phyloP scores from a whole-genome alignment of 1,139 yeast species.

The Suhomyces anneliseae region DNA sequence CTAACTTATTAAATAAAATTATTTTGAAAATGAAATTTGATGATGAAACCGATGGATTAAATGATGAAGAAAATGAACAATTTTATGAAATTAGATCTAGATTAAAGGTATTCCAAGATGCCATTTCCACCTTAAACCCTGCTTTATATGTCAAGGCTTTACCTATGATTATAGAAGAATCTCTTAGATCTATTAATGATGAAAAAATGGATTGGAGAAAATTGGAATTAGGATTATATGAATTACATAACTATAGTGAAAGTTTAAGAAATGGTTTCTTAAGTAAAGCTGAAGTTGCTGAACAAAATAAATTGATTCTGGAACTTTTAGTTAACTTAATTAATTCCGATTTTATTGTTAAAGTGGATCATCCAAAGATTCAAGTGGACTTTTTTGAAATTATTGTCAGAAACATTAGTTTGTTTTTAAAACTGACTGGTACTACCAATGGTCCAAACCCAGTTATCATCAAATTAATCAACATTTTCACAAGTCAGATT shows the following conservation, averaged over 20 bases:
- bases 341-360: constrained; percentile 50
- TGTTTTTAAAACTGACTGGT: constrained; percentile 44
- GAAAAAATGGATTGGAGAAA: constrained; percentile 63
- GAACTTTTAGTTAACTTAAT: constrained; percentile 66
- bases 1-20: constrained; percentile 64
- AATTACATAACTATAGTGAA: constrained; percentile 77
- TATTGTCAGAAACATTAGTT: constrained; percentile 73
- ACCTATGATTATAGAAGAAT: constrained; percentile 62
- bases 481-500: constrained; percentile 73
- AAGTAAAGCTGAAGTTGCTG: constrained; percentile 58
- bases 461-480: constrained; percentile 65
- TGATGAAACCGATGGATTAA: constrained; percentile 62
- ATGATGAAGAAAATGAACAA: constrained; percentile 67
- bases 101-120: constrained; percentile 79
- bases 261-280: constrained; percentile 70
- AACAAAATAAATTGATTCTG: constrained; percentile 55
- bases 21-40: constrained; percentile 80
- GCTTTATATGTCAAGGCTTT: constrained; percentile 70
- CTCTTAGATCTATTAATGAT: constrained; percentile 40
- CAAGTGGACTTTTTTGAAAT: constrained; percentile 83
- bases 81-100: constrained; percentile 75
- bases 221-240: constrained; percentile 83
- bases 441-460: constrained; percentile 27
- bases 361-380: constrained; percentile 70
- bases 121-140: constrained; percentile 74